Evolutionary conservation across 2,329 filamentous ascomycete genomes (phyloP), one percentile per base, ranked within the genome.

Genomic region (Talaromyces islandicus): DNA sequence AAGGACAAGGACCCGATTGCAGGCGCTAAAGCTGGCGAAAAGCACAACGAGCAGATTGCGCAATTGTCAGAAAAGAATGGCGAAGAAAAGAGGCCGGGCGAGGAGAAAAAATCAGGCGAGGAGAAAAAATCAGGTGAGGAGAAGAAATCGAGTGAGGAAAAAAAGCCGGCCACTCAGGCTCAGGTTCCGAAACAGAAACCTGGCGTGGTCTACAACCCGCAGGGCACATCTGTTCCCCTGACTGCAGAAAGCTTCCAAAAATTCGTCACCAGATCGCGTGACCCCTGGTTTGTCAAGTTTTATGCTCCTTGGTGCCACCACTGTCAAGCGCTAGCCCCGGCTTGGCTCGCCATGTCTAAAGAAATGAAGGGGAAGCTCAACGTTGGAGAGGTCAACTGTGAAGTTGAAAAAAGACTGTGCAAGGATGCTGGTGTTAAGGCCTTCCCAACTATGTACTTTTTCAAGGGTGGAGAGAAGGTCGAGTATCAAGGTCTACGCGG

Each of bases 211-310:
- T 85, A 89, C 24, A 97, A 99, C 66, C 83, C 85, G 4, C 81
- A 88, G 46, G 94, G 94, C 7, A 79, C 83, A 17, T 95, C 91
- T 7, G 81, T 91, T 35, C 77, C 87, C 7, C 82, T 99, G 57
- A 92, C 87, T 2, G 88, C 90, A 0, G 92, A 97, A 71, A 90
- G 81, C 64, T 99, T 99, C 78, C 88, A 95, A 72, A 86, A 85
- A 60, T 80, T 88, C 41, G 92, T 99, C 53, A 96, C 91, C 3
- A 89, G 88, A 72, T 92, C 91, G 0, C 86, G 90, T 64, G 92
- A 97, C 64, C 88, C 92, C 6, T 99, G 94, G 94, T 97, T 99
- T 71, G 87, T 99, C 81, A 99, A 99, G 76, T 97, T 99, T 73
- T 97, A 97, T 73, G 92, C 91, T 19, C 95, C 94, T 6, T 97